phyloP scores from a whole-genome alignment of 2,329 filamentous ascomycete genomes.

The Trichocomaceae sp. region DNA sequence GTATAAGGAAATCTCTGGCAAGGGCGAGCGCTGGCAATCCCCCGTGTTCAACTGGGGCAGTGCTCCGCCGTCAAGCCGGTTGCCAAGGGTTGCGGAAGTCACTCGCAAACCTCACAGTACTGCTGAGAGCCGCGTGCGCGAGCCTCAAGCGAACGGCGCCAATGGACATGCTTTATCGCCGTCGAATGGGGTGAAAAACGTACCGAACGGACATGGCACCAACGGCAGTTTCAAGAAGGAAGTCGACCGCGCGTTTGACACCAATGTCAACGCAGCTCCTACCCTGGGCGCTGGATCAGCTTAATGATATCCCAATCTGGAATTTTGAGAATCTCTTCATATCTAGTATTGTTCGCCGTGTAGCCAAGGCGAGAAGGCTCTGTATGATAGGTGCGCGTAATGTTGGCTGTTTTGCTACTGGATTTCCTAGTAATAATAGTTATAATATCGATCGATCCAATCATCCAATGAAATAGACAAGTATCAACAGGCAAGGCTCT shows the following conservation, averaged over 20 bases:
- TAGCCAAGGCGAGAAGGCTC: no score
- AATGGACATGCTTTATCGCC: not conserved
- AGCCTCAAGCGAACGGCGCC: conserved; percentile 5
- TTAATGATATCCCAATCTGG: not conserved
- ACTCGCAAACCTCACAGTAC: conserved; percentile 54
- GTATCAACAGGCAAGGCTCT: no score
- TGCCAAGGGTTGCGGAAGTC: conserved; percentile 54
- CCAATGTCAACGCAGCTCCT: conserved; percentile 9
- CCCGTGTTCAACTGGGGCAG: conserved; percentile 84
- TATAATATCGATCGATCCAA: not conserved
- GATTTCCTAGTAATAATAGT: not conserved
- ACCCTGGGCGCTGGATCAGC: not conserved
- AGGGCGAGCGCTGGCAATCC: conserved; percentile 92
- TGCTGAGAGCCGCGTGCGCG: conserved; percentile 19
- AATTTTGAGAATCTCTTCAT: not conserved
- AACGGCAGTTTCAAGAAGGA: conserved; percentile 21
- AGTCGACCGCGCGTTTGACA: conserved; percentile 26
- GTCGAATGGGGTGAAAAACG: conserved; percentile 18
- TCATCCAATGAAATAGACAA: no score
- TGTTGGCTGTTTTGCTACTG: not conserved
- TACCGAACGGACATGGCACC: conserved; percentile 14
- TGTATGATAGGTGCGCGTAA: not conserved
- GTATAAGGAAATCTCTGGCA: conserved; percentile 77
- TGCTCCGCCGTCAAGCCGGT: conserved; percentile 63
- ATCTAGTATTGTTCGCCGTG: no score